Evolutionary conservation across 2,329 filamentous ascomycete species (phyloP).

Genomic region (Hirsutella thompsonii): DNA sequence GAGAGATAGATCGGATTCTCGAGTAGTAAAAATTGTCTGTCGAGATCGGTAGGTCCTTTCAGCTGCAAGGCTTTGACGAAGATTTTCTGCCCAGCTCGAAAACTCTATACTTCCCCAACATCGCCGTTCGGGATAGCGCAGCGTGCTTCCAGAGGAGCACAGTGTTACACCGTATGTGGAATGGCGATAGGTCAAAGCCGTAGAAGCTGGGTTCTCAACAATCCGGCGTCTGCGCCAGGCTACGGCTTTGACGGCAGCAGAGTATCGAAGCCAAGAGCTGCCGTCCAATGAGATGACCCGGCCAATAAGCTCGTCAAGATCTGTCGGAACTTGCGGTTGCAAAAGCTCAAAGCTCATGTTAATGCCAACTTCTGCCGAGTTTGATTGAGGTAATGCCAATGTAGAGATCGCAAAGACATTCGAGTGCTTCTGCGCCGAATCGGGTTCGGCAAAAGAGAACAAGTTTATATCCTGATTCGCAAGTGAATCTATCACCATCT

Average conservation of each 20-base stretch:
- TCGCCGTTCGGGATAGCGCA: conserved; percentile 8
- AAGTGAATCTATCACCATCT: conserved; percentile 42
- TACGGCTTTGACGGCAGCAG: conserved; percentile 70
- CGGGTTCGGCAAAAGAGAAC: conserved; percentile 48
- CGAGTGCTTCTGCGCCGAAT: conserved; percentile 14
- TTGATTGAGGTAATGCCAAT: conserved; percentile 54
- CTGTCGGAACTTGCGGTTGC: conserved; percentile 64
- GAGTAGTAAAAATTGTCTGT: neutral
- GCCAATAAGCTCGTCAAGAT: conserved; percentile 57
- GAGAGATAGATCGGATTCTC: conserved; percentile 4
- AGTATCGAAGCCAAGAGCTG: conserved; percentile 68
- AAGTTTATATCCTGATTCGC: conserved; percentile 42
- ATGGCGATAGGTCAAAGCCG: conserved; percentile 2
- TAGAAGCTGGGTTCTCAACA: conserved; percentile 4
- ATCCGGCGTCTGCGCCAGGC: conserved; percentile 45
- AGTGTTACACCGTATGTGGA: neutral
- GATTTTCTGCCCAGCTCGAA: conserved; percentile 22
- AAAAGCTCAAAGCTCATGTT: conserved; percentile 89
- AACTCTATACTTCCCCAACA: conserved; percentile 19
- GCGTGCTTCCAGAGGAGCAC: neutral
- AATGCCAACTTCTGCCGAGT: conserved; percentile 83
- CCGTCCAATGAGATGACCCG: conserved; percentile 68
- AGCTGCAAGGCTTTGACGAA: conserved; percentile 20
- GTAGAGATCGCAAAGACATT: conserved; percentile 69
- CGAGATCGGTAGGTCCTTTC: conserved; percentile 14